Conservation (phyloP, 2,329 filamentous ascomycete genomes). For the Colletotrichum musicola region DNA sequence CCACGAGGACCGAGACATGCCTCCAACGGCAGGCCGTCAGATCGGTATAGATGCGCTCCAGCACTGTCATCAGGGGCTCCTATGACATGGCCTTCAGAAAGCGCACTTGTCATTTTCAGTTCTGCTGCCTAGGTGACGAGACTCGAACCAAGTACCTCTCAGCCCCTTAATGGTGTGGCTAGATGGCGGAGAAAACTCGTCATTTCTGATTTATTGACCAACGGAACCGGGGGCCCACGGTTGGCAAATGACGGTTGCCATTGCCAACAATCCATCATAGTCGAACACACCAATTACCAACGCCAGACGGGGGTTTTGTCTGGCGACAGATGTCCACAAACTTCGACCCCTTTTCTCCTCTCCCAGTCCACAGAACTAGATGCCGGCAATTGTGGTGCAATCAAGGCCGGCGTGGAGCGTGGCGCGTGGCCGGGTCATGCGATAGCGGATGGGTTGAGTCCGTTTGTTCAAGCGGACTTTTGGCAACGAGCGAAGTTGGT, state of each 20-base stretch:
- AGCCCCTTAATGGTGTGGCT: neutral
- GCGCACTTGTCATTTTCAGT: neutral
- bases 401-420: neutral
- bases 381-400: neutral
- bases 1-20: conserved; percentile 5
- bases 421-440: neutral
- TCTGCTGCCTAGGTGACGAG: conserved; percentile 1
- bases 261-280: neutral
- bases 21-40: neutral
- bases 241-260: conserved; percentile 7
- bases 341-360: neutral
- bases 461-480: no score
- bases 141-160: neutral
- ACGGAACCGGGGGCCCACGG: neutral
- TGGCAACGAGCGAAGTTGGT: neutral
- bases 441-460: neutral
- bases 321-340: neutral
- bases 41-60: neutral
- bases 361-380: conserved; percentile 1
- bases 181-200: neutral
- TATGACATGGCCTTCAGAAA: neutral
- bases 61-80: neutral
- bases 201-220: conserved; percentile 15
- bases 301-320: neutral
- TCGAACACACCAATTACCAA: conserved; percentile 1